Evolutionary conservation across 2,329 filamentous ascomycete species (phyloP).

Genomic region (Colletotrichum eremochloae): DNA sequence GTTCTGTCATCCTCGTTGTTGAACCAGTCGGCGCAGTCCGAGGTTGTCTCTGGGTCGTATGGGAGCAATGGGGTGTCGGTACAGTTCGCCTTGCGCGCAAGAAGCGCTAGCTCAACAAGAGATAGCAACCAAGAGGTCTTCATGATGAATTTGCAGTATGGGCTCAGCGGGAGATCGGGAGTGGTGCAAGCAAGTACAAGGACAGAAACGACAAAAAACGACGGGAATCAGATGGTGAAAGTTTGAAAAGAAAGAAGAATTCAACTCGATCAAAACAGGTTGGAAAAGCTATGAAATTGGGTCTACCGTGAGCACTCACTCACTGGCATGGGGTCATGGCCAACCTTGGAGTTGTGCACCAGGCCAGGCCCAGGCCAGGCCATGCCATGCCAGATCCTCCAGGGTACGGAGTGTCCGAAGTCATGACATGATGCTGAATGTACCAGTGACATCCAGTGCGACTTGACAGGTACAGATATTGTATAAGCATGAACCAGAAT

Average conservation of each 20-base stretch:
- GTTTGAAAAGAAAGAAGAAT: neutral
- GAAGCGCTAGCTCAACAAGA: conserved; percentile 1
- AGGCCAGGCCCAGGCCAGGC: too few species aligned
- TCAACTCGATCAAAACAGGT: neutral
- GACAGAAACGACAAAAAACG: neutral
- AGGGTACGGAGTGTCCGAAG: too few species aligned
- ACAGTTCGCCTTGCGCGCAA: neutral
- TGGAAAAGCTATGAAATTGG: neutral
- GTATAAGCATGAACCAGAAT: too few species aligned
- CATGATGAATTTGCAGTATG: too few species aligned
- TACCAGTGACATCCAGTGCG: too few species aligned
- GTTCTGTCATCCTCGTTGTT: neutral
- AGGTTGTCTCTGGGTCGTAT: conserved; percentile 2
- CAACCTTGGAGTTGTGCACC: neutral
- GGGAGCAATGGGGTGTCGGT: neutral
- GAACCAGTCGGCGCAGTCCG: conserved; percentile 6
- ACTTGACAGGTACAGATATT: too few species aligned
- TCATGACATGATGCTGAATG: too few species aligned
- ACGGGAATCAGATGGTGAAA: neutral
- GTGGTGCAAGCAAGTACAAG: neutral
- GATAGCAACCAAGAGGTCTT: neutral
- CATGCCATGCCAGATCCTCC: too few species aligned
- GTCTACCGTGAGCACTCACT: neutral
- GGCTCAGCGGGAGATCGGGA: too few species aligned
- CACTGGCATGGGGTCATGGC: neutral